Percentiles rank a stretch among this genome's conserved stretches.
Evolutionary conservation across 139 green algal species (phyloP).

Genomic region (Pycnococcus provasolii): DNA sequence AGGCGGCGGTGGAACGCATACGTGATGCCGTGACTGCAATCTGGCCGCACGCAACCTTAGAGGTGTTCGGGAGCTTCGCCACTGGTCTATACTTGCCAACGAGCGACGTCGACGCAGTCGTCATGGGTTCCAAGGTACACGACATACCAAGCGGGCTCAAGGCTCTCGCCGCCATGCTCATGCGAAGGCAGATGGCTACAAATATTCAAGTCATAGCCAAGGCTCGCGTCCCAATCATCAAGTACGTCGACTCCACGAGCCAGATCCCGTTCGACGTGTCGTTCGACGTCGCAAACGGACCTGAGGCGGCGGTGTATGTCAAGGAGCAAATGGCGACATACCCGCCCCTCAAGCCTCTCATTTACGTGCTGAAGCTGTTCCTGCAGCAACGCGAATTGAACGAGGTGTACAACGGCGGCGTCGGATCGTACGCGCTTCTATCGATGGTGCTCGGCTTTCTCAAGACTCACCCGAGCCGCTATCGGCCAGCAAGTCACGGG

Average conservation of each 20-base stretch:
- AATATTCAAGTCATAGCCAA: conserved; percentile 77
- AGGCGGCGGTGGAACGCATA: conserved; percentile 42
- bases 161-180: conserved; percentile 54
- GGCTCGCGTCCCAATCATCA: conserved; percentile 89
- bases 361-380: conserved; percentile 77
- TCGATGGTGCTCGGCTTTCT: conserved; percentile 80
- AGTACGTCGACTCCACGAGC: conserved; percentile 67
- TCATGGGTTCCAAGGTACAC: conserved; percentile 40
- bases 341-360: conserved; percentile 67
- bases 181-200: conserved; percentile 43
- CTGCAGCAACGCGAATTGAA: conserved; percentile 88
- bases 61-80: conserved; percentile 47
- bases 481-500: background rate
- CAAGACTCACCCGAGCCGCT: conserved; percentile 54
- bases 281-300: conserved; percentile 78
- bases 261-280: conserved; percentile 82
- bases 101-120: conserved; percentile 82
- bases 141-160: conserved; percentile 38
- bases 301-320: conserved; percentile 24
- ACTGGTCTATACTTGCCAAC: conserved; percentile 84
- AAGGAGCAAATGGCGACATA: conserved; percentile 38
- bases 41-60: conserved; percentile 41
- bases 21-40: conserved; percentile 48
- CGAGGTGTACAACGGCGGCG: conserved; percentile 86
- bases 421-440: conserved; percentile 86